Base-by-base conservation (phyloP, 768 basidiomycete genomes). In the Podaxis sp. region DNA sequence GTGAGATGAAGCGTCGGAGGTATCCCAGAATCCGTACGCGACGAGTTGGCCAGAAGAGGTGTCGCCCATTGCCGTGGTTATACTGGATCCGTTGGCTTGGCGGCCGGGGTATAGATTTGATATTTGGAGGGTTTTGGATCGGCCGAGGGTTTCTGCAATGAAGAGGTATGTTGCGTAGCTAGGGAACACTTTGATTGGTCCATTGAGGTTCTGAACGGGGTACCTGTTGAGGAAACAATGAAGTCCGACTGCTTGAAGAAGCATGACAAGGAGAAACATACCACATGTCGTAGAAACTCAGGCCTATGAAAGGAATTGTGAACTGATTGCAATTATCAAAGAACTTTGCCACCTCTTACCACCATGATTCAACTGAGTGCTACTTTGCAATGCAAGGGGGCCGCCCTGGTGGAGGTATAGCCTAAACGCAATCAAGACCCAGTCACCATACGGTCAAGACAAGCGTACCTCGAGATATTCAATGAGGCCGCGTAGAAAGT, bases 361-460 rank as follows among this genome's bases (percentile, higher is more conserved):
- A 41, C 80, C 81, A 47, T 82, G 80, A 61, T 84, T 83, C 9
- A 82, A 70, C 59, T 83, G 81, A 1, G 77, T 79, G 47, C 76
- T 74, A 59, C 82, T 82, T 65, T 84, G 83, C 15, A 83, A 67
- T 4, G 81, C 80, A 25, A 82, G 74, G 2, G 82, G 82, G 1
- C 80, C 82, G 7, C 83, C 83, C 73, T 84, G 82, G 63, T 85
- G 83, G n/a, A 81, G 75, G 57, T 82, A 83, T 52, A 85, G 55
- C 36, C 82, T 83, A 43, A 8, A 49, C 40, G 8, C 17, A n/a
- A 52, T 58, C 2, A 38, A 15, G 8, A 40, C 17, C 13, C 52
- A 12, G 51, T 38, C 33, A 33, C 6, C 36, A 54, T 1, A 9
- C 19, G 29, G 15, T 13, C n/a, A 33, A 37, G 37, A 6, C 52